phyloP scores from a whole-genome alignment of 2,329 filamentous ascomycete species.

The Passalora sequoiae region DNA sequence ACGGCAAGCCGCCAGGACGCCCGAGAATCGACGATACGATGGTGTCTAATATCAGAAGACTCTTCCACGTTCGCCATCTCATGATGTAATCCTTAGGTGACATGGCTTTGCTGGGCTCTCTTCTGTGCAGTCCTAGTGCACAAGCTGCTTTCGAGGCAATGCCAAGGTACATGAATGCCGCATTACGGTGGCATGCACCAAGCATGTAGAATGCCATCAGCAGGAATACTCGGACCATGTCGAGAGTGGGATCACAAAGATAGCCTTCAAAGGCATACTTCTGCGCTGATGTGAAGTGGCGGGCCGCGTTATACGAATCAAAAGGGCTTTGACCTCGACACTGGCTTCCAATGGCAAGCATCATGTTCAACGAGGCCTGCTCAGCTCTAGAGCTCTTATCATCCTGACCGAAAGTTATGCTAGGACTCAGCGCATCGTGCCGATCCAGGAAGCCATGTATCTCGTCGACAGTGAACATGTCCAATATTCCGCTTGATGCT shows the following conservation, averaged over 20 bases:
- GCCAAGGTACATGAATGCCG: constrained; percentile 60
- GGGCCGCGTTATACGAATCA: constrained; percentile 31
- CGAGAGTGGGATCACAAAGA: constrained; percentile 51
- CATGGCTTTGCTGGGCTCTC: constrained; percentile 19
- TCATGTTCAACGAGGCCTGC: constrained; percentile 32
- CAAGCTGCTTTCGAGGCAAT: constrained; percentile 55
- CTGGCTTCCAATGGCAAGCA: constrained; percentile 52
- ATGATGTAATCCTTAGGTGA: constrained; percentile 13
- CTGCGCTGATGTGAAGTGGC: constrained; percentile 47
- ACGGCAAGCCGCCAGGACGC: constrained; percentile 35
- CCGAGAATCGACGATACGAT: constrained; percentile 48
- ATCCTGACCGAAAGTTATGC: constrained; percentile 18
- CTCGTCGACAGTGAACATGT: constrained; percentile 34
- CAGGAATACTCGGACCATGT: constrained; percentile 50
- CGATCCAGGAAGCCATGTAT: constrained; percentile 17
- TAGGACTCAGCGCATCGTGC: constrained; percentile 19
- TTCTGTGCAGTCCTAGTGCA: constrained; percentile 51
- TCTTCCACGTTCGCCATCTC: constrained; percentile 43
- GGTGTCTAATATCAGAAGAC: constrained; percentile 45
- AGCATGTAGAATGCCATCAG: constrained; percentile 58
- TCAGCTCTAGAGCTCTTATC: constrained; percentile 36
- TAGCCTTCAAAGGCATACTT: constrained; percentile 47
- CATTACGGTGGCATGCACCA: constrained; percentile 54
- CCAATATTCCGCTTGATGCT: constrained; percentile 40
- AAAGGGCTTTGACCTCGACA: constrained; percentile 28